A percentile compares a stretch with the other conserved stretches of the same genome.
Conservation (phyloP, 2,329 filamentous ascomycete species). For the Colletotrichum tabaci region DNA sequence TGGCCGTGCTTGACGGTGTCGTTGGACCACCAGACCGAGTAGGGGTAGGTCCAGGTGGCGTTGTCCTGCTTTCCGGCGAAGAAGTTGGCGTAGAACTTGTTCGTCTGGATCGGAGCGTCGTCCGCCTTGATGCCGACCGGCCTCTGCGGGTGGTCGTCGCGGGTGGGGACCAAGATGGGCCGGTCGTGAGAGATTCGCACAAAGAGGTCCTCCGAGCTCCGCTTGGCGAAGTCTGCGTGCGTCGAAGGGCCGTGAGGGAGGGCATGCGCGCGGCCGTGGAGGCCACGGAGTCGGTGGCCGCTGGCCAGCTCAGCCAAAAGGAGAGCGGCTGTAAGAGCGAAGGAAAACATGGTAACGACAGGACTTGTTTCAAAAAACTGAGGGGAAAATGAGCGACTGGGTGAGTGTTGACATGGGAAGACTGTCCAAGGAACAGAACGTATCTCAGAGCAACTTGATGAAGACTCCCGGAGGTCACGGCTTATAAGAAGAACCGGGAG, state of each 20-base stretch:
- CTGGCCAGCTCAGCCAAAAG: not conserved
- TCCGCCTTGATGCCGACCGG: conserved; percentile 21
- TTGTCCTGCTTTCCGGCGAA: conserved; percentile 77
- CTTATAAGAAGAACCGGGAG: too few relatives aligned
- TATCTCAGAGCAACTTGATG: too few relatives aligned
- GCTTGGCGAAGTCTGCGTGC: not conserved
- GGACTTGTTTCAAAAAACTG: too few relatives aligned
- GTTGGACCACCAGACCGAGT: conserved; percentile 73
- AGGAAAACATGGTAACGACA: not conserved
- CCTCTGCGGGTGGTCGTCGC: conserved; percentile 31
- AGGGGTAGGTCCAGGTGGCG: conserved; percentile 78
- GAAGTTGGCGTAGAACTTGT: conserved; percentile 81
- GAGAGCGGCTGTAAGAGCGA: not conserved
- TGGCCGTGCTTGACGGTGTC: conserved; percentile 60
- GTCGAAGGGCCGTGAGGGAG: not conserved
- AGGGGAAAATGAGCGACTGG: too few relatives aligned
- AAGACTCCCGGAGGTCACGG: not conserved
- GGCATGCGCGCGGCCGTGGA: not conserved
- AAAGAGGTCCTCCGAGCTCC: conserved; percentile 14
- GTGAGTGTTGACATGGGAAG: too few relatives aligned
- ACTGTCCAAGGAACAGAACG: not conserved
- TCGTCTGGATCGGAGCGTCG: conserved; percentile 69
- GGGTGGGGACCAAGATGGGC: conserved; percentile 22
- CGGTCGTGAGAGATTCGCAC: conserved; percentile 20
- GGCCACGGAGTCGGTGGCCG: not conserved